A percentile compares a stretch with the other conserved stretches of the same genome.
phyloP scores from a whole-genome alignment of 225 moss, liverwort and hornwort species.

The Thuidium tamariscinum region DNA sequence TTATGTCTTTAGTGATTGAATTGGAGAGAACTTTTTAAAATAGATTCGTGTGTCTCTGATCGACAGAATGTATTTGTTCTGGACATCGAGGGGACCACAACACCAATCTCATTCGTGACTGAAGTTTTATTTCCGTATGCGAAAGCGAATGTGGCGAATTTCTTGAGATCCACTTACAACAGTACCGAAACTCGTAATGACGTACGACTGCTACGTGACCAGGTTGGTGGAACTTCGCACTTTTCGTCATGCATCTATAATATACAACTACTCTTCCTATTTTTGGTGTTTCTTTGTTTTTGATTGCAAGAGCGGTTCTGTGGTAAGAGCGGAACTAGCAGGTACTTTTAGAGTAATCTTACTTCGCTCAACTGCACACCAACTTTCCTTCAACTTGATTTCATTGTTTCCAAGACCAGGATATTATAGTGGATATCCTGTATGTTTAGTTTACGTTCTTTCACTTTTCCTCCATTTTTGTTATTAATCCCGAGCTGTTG shows the following conservation, averaged over 20 bases:
- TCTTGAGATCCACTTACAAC: conserved; percentile 72
- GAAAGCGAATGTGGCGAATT: conserved; percentile 43
- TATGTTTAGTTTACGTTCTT: background rate
- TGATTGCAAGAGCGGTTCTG: background rate
- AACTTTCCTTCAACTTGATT: background rate
- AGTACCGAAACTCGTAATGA: conserved; percentile 68
- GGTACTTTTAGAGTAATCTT: background rate
- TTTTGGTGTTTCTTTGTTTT: background rate
- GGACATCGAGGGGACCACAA: conserved; percentile 98
- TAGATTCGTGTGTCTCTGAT: background rate
- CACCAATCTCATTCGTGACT: conserved; percentile 94
- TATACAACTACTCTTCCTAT: background rate
- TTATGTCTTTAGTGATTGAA: background rate
- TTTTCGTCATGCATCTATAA: background rate
- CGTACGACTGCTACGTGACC: conserved; percentile 62
- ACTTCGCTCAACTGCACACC: background rate
- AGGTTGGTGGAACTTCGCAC: conserved; percentile 26
- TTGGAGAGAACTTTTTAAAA: background rate
- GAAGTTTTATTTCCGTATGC: conserved; percentile 88
- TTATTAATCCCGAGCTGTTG: background rate
- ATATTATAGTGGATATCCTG: background rate
- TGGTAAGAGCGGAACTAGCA: background rate
- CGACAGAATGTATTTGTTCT: conserved; percentile 69
- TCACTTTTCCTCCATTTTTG: background rate
- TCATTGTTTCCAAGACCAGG: background rate